Evolutionary conservation across 148 eudicot genomes (phyloP).

Genomic region (Hydrangea macrophylla): DNA sequence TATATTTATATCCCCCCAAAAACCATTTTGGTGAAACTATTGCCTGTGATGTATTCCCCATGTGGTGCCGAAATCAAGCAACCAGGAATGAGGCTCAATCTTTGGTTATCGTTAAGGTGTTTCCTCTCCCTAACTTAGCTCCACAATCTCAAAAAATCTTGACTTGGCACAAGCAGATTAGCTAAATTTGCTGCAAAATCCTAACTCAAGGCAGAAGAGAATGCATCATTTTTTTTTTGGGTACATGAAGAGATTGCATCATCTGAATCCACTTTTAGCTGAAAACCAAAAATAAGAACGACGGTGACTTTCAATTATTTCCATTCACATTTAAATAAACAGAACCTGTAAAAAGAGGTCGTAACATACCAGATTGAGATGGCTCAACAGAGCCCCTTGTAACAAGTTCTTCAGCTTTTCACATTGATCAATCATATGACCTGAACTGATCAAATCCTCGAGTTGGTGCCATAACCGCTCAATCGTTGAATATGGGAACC

Average conservation of each 20-base stretch:
- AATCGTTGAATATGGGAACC: slow-evolving; percentile 90
- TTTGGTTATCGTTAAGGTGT: neutral
- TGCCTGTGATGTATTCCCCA: neutral
- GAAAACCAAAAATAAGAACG: slow-evolving; percentile 13
- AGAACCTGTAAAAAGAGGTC: neutral
- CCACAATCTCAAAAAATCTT: neutral
- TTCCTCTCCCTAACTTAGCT: neutral
- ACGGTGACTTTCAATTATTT: neutral
- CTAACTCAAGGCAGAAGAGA: slow-evolving; percentile 22
- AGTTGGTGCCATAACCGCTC: slow-evolving; percentile 87
- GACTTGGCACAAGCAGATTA: neutral
- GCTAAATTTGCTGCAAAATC: neutral
- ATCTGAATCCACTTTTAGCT: slow-evolving; percentile 55
- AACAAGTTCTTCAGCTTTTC: slow-evolving; percentile 69
- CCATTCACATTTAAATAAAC: neutral
- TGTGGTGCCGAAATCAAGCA: neutral
- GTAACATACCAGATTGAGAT: slow-evolving; percentile 61
- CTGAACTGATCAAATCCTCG: slow-evolving; percentile 58
- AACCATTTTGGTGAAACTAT: neutral
- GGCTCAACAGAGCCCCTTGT: slow-evolving; percentile 58
- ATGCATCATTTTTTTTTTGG: too few relatives aligned
- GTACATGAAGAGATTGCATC: too few relatives aligned
- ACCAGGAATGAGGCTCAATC: neutral
- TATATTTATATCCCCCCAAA: too few relatives aligned
- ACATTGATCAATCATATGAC: slow-evolving; percentile 79